Evolutionary conservation across 345 rosid species (phyloP).

Genomic region (Rubroshorea leprosula): DNA sequence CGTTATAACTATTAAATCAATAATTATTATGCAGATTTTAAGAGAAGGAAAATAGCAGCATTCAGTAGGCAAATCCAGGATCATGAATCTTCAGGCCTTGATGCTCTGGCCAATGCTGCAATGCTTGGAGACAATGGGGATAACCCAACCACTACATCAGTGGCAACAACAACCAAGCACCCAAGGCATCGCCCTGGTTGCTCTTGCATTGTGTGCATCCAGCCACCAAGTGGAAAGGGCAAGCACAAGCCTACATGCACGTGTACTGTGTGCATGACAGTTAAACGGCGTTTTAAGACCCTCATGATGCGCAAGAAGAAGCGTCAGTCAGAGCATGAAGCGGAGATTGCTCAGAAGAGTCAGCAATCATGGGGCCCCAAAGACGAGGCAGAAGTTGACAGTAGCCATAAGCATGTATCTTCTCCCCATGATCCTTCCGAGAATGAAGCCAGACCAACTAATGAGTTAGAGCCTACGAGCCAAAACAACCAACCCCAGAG

Average conservation of each 20-base stretch:
- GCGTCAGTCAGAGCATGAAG: constrained; percentile 80
- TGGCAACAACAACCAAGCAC: constrained; percentile 91
- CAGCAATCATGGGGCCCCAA: constrained; percentile 43
- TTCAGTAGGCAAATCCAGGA: constrained; percentile 39
- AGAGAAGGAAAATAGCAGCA: constrained; percentile 51
- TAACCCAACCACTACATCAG: constrained; percentile 43
- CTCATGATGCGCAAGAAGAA: constrained; percentile 92
- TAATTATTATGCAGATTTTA: constrained; percentile 47
- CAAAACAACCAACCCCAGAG: constrained; percentile 39
- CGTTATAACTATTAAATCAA: no score
- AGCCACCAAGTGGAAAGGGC: no score
- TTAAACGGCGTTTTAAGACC: constrained; percentile 84
- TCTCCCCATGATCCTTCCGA: constrained; percentile 37
- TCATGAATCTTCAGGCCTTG: constrained; percentile 57
- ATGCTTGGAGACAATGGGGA: constrained; percentile 48
- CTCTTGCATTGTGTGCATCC: constrained; percentile 96
- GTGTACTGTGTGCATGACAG: constrained; percentile 34
- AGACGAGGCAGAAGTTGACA: constrained; percentile 76
- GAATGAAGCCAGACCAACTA: constrained; percentile 39
- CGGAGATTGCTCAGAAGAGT: constrained; percentile 72
- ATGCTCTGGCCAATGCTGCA: constrained; percentile 76
- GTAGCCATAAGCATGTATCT: constrained; percentile 44
- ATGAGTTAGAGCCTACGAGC: constrained; percentile 47
- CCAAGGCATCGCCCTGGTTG: constrained; percentile 96
- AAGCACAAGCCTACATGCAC: constrained; percentile 93